Evolutionary conservation across 768 basidiomycete genomes (phyloP).

Genomic region (Tylopilus felleus): DNA sequence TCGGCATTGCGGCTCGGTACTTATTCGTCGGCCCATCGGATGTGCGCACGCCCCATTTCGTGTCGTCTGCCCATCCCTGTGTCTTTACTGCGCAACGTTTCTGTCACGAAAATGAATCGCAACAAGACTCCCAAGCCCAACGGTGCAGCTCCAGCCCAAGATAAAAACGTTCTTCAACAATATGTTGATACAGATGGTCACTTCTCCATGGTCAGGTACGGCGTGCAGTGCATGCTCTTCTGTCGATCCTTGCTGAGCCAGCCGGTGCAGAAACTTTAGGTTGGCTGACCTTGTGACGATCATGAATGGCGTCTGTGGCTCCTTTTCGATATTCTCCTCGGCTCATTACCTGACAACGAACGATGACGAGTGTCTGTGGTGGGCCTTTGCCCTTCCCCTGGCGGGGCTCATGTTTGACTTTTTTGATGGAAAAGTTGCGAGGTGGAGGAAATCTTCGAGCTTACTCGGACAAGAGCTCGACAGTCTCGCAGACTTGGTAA

Average conservation of each 20-base stretch:
- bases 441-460: constrained; percentile 94
- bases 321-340: constrained; percentile 90
- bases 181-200: constrained; percentile 91
- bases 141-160: constrained; percentile 7
- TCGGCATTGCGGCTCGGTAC: neutral
- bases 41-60: constrained; percentile 16
- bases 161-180: constrained; percentile 57
- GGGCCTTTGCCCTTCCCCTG: constrained; percentile 83
- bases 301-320: constrained; percentile 98
- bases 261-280: constrained; percentile 78
- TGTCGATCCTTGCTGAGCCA: constrained; percentile 18
- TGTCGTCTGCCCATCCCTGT: constrained; percentile 28
- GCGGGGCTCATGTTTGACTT: constrained; percentile 98
- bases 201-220: constrained; percentile 93
- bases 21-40: constrained; percentile 9
- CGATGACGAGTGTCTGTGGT: constrained; percentile 77
- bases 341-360: constrained; percentile 82
- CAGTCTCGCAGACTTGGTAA: constrained; percentile 90
- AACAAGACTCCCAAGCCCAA: constrained; percentile 30
- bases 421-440: constrained; percentile 94
- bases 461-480: constrained; percentile 98
- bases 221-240: constrained; percentile 2
- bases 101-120: constrained; percentile 20
- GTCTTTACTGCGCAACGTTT: neutral
- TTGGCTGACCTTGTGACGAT: constrained; percentile 98